These are phyloP conservation scores for Citrus reticulata DNA, from an alignment of 345 rosid genomes.

Conservation along the genomic window DNA sequence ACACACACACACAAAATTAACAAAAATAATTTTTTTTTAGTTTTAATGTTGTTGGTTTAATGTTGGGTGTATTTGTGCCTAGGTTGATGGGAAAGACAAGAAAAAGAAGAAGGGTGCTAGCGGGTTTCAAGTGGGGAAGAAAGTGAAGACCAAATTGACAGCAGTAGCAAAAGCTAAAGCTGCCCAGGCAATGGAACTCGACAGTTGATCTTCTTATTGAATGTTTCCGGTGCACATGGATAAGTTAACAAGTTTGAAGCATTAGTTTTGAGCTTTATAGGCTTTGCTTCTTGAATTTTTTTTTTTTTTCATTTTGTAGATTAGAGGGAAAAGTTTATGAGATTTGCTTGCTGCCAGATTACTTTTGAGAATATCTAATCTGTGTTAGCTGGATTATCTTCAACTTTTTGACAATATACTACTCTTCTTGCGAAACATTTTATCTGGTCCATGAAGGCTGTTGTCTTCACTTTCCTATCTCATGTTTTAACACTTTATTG, in stretches of 20 bases:
- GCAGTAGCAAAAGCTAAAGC: constrained; percentile 82
- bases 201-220: constrained; percentile 39
- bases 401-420: not conserved
- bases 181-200: constrained; percentile 94
- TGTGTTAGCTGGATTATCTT: not conserved
- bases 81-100: constrained; percentile 77
- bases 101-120: constrained; percentile 56
- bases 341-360: not conserved
- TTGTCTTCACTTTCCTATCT: not conserved
- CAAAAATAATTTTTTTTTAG: too few relatives aligned
- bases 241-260: not conserved
- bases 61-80: not conserved
- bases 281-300: not conserved
- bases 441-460: not conserved
- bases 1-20: too few relatives aligned
- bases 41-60: not conserved
- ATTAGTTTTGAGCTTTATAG: constrained; percentile 7
- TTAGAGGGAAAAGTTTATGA: not conserved
- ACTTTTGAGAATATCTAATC: not conserved
- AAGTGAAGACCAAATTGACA: constrained; percentile 76
- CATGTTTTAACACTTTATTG: not conserved
- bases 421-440: not conserved
- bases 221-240: not conserved
- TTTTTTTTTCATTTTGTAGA: constrained; percentile 10
- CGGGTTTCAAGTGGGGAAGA: constrained; percentile 87